phyloP scores from a whole-genome alignment of 441 rosid genomes.

The Brassica balearica region DNA sequence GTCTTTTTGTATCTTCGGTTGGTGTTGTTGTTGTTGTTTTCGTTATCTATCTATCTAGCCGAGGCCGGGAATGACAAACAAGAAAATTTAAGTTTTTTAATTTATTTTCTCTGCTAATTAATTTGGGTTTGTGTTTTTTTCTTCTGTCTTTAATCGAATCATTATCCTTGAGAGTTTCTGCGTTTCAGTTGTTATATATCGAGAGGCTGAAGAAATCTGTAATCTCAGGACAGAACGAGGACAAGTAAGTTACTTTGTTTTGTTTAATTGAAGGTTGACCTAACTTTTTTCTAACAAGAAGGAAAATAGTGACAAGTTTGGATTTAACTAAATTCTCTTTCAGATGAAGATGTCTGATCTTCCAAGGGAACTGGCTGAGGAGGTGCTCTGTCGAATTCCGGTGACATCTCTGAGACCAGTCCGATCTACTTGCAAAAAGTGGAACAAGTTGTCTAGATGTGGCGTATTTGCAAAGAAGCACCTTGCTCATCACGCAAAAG shows the following conservation, averaged over 20 bases:
- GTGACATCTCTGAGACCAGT: not conserved
- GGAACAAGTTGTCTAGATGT: slow-evolving; percentile 4
- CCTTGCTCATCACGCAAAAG: slow-evolving; percentile 15
- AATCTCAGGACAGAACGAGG: not conserved
- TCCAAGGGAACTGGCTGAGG: not conserved
- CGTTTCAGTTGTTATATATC: too few species aligned
- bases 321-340: not conserved
- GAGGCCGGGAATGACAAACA: too few species aligned
- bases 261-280: not conserved
- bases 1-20: too few species aligned
- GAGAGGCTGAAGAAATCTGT: too few species aligned
- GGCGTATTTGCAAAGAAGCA: not conserved
- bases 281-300: not conserved
- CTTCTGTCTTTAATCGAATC: too few species aligned
- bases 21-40: too few species aligned
- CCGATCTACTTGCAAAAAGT: slow-evolving; percentile 1
- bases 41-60: too few species aligned
- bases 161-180: too few species aligned
- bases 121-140: too few species aligned
- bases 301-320: not conserved
- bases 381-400: slow-evolving; percentile 11
- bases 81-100: too few species aligned
- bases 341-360: slow-evolving; percentile 1
- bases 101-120: too few species aligned
- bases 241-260: not conserved